A percentile compares a stretch with the other conserved stretches of the same genome.
These are phyloP conservation scores for Peronospora belbahrii DNA, from an alignment of 352 stramenopile species.

Conservation along the genomic window DNA sequence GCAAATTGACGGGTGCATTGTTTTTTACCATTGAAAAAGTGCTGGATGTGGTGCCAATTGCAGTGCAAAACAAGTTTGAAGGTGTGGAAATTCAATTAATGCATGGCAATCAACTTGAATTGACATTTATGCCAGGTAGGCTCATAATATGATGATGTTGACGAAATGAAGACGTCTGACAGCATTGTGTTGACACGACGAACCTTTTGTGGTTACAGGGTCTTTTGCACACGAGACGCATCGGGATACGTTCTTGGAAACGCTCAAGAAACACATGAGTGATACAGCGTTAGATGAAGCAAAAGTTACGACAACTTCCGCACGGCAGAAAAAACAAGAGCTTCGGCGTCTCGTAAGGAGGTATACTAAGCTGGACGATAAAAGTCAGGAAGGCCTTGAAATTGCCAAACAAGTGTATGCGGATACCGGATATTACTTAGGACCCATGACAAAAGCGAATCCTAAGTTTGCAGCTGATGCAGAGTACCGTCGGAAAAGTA, in stretches of 20 bases:
- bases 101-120: slow-evolving; percentile 32
- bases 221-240: slow-evolving; percentile 20
- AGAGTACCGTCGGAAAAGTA: slow-evolving; percentile 37
- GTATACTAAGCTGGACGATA: slow-evolving; percentile 34
- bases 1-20: slow-evolving; percentile 27
- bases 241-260: slow-evolving; percentile 40
- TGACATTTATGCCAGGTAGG: slow-evolving; percentile 56
- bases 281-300: neutral
- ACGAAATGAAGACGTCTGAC: too few relatives aligned
- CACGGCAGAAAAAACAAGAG: slow-evolving; percentile 10
- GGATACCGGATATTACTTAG: slow-evolving; percentile 38
- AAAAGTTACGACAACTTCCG: neutral
- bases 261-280: slow-evolving; percentile 14
- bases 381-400: slow-evolving; percentile 33
- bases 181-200: too few relatives aligned
- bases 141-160: neutral
- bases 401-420: slow-evolving; percentile 40
- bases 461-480: slow-evolving; percentile 35
- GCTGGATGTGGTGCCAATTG: slow-evolving; percentile 16
- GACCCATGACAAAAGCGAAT: slow-evolving; percentile 22
- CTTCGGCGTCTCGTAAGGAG: slow-evolving; percentile 31
- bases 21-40: slow-evolving; percentile 31
- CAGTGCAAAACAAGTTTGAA: slow-evolving; percentile 36
- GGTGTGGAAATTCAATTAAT: slow-evolving; percentile 34
- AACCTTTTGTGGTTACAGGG: too few relatives aligned